Base-by-base conservation (phyloP, 2,329 filamentous ascomycete species). In the Colletotrichum sidae region DNA sequence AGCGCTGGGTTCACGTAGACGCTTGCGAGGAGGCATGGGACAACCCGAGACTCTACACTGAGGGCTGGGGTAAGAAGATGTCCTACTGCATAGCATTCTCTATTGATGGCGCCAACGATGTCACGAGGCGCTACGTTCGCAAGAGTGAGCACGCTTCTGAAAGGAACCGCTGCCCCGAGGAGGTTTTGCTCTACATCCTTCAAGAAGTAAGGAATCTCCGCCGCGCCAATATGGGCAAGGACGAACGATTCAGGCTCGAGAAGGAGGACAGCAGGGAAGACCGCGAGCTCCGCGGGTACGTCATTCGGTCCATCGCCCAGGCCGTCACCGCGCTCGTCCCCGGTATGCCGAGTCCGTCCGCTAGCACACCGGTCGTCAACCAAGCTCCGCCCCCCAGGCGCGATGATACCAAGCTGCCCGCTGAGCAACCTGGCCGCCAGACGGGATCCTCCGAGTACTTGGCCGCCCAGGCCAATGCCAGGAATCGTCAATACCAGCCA, bases 81-180 rank as follows among this genome's bases (percentile, higher is more conserved):
- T 94, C 93, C 0, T 99, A 99, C 80, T 97, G 94, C 81, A 90
- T 99, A 67, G 96, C 95, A 55, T 99, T 99, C 76, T 97, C 94
- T 11, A 94, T 93, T 62, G 96, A 99, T 67, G 96, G 88, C 17
- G 87, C 87, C 12, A 88, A 88, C 39, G 88, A 90, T 73, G 87
- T 91, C 38, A 90, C 89, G 25, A 81, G 88, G 44, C 83, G 88
- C 71, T 90, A 92, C 66, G 88, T 91, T 11, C 91, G 92, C 71
- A 92, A 93, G 78, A 84, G 83, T 67, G 88, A 90, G 70, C 86
- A 92, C 71, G 90, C 92, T 39, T 82, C 86, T n/a, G 88, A 92
- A 68, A 90, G 96, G 69, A 93, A 85, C 70, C 88, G 89, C 71
- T 94, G 92, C 70, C 89, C 95, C 0, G 96, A 99, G 77, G 92